Percentiles rank a stretch among this genome's conserved stretches.
phyloP scores from a whole-genome alignment of 768 basidiomycete species.

The Boletellus ananas region DNA sequence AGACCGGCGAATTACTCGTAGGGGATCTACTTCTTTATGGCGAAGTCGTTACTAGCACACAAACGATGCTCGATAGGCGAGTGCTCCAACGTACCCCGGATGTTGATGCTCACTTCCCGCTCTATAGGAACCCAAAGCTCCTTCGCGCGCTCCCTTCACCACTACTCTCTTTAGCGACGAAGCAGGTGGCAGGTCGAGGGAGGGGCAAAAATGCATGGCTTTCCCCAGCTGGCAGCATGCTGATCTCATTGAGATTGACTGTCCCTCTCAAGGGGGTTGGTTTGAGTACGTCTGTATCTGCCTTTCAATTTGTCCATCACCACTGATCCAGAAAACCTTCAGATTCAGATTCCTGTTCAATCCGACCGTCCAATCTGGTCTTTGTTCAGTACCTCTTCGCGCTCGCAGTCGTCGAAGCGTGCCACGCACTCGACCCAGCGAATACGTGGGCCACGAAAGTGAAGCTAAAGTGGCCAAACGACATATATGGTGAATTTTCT shows the following conservation, averaged over 20 bases:
- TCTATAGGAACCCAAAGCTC: slow-evolving; percentile 67
- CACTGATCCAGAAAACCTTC: neutral
- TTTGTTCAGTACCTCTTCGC: slow-evolving; percentile 93
- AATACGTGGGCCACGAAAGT: slow-evolving; percentile 49
- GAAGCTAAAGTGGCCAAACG: slow-evolving; percentile 95
- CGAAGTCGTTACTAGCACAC: slow-evolving; percentile 90
- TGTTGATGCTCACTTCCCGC: neutral
- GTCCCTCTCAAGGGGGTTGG: slow-evolving; percentile 15
- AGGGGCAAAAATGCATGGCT: slow-evolving; percentile 90
- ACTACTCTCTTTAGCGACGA: slow-evolving; percentile 77
- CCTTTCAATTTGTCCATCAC: neutral
- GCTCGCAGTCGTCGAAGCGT: slow-evolving; percentile 85
- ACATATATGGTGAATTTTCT: slow-evolving; percentile 73
- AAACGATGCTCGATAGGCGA: slow-evolving; percentile 91
- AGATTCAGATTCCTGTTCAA: slow-evolving; percentile 7
- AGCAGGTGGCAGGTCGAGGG: slow-evolving; percentile 85
- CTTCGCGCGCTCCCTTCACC: slow-evolving; percentile 70
- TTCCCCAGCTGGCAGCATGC: slow-evolving; percentile 85
- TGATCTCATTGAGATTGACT: slow-evolving; percentile 43
- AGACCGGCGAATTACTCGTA: slow-evolving; percentile 43
- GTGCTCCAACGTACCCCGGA: slow-evolving; percentile 19
- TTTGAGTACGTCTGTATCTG: slow-evolving; percentile 4
- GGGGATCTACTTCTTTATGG: slow-evolving; percentile 84
- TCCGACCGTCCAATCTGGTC: slow-evolving; percentile 59
- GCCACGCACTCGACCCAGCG: slow-evolving; percentile 52